phyloP scores from a whole-genome alignment of 208 protist species.

The Crithidia fasciculata region DNA sequence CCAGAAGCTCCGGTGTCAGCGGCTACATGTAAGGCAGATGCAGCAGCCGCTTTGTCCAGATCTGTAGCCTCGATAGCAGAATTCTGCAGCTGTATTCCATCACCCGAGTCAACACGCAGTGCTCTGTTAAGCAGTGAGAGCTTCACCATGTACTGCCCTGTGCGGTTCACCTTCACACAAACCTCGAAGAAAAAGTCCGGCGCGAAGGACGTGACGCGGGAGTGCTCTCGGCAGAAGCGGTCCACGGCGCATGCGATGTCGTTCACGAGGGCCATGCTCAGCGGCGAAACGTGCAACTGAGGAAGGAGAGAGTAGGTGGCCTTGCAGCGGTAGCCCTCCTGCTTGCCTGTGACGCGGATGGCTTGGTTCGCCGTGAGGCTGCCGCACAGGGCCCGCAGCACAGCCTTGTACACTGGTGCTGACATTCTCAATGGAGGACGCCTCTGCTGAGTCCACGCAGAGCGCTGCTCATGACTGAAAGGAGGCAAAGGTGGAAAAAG shows the following conservation, averaged over 20 bases:
- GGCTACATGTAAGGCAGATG: background rate
- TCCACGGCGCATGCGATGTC: constrained; percentile 20
- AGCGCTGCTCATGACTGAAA: no score
- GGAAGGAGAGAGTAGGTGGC: constrained; percentile 53
- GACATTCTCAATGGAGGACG: background rate
- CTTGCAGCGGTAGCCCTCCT: constrained; percentile 44
- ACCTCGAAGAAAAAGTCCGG: constrained; percentile 55
- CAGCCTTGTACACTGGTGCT: background rate
- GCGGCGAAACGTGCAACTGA: constrained; percentile 26
- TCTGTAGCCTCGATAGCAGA: background rate
- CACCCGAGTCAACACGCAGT: no score
- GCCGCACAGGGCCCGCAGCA: constrained; percentile 23
- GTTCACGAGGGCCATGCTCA: constrained; percentile 33
- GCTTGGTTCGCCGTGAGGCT: constrained; percentile 8
- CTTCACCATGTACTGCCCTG: constrained; percentile 37
- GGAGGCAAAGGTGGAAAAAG: no score
- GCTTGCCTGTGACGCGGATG: constrained; percentile 34
- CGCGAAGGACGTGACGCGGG: background rate
- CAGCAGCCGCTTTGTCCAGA: background rate
- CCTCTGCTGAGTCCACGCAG: no score
- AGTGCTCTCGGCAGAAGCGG: constrained; percentile 24
- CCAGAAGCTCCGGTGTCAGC: background rate
- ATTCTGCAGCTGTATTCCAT: no score
- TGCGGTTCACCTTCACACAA: constrained; percentile 40
- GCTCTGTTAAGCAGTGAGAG: constrained; percentile 39